These are phyloP conservation scores for grape (Vitis vinifera) DNA, from an alignment of 164 flowering plant genomes.

Conservation along the genomic window ASM3070453v1 NC_081818.1:853501-854000, in stretches of 20 bases:
- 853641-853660: constrained; percentile 67
- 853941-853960: constrained; percentile 45
- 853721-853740: constrained; percentile 59
- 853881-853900: constrained; percentile 33
- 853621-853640: constrained; percentile 56
- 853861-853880: constrained; percentile 51
- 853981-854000: constrained; percentile 32
- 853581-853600: constrained; percentile 51
- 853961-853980: constrained; percentile 45
- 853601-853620: constrained; percentile 46
- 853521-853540: constrained; percentile 46
- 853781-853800: constrained; percentile 42
- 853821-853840: constrained; percentile 57
- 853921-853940: constrained; percentile 79
- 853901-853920: constrained; percentile 46
- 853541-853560: constrained; percentile 64
- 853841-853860: constrained; percentile 73
- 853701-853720: constrained; percentile 40
- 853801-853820: constrained; percentile 46
- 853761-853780: constrained; percentile 51
- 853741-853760: constrained; percentile 61
- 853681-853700: constrained; percentile 44
- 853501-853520: constrained; percentile 55
- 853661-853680: constrained; percentile 46
- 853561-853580: constrained; percentile 47